Base-by-base conservation (phyloP, 2,329 filamentous ascomycete species). In the Trichothecium sympodiale region DNA sequence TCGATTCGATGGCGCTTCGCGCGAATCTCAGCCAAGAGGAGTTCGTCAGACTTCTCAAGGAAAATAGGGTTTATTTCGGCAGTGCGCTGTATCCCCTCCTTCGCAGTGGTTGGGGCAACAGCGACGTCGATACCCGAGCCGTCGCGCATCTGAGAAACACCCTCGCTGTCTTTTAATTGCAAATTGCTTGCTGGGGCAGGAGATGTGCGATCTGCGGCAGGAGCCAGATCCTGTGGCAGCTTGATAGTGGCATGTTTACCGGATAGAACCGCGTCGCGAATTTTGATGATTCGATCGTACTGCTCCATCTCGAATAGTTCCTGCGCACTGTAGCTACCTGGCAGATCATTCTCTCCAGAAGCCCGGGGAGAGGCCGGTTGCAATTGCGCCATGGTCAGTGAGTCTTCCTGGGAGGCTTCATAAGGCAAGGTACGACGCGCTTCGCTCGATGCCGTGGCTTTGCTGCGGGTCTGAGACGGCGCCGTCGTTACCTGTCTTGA, bases 1-100 rank as follows among this genome's bases (percentile, higher is more conserved):
- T 96, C 91, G 49, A 95, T 65, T 43, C 82, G 76, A 58, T 88
- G 77, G 43, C 89, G 77, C 59, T 86, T 84, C 43, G 89, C 60
- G 53, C 82, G 76, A 41, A 85, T 65, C 60, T 94, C 86, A 51
- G 86, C 85, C 61, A 77, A 82, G 53, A 91, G 77, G 46, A 93
- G 67, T 53, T 84, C 77, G 53, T 86, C 82, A 46, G 87, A 88
- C 59, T 94, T 94, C 52, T 84, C 80, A 56, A 93, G 69, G 47
- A 93, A 69, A 41, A 93, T 77, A 34, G 86, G 84, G 56, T 93
- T 77, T 61, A 91, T 83, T 56, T 80, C 78, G 41, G 77, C 75
- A 57, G 47, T 42, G 58, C 47, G 49, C 54, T 58, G 43, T 6
- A 26, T 56, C 34, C 57, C 48, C 44, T 52, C 49, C 41, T 53